Evolutionary conservation across 805 yeast species (phyloP).

Genomic region (Yamadazyma insecticola): DNA sequence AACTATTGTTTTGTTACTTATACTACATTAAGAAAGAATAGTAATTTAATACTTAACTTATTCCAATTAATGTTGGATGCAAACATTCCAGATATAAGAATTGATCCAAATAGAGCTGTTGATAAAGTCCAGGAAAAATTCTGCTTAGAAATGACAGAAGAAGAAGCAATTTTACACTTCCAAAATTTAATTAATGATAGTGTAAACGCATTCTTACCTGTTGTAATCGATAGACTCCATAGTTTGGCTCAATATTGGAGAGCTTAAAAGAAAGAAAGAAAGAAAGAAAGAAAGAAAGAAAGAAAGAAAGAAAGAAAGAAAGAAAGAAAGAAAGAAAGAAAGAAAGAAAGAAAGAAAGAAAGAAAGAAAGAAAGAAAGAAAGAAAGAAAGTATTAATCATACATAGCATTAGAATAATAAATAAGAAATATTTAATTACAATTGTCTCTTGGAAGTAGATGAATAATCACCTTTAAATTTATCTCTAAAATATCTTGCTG

Average conservation of each 20-base stretch:
- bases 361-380: not conserved
- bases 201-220: constrained; percentile 89
- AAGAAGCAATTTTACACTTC: constrained; percentile 92
- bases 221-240: constrained; percentile 91
- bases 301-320: not conserved
- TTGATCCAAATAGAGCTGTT: constrained; percentile 82
- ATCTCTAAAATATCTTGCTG: constrained; percentile 15
- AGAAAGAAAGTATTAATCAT: not conserved
- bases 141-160: constrained; percentile 89
- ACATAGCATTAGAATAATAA: no score
- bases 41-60: constrained; percentile 82
- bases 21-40: constrained; percentile 82
- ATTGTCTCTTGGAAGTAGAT: no score
- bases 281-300: not conserved
- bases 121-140: constrained; percentile 92
- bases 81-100: constrained; percentile 81
- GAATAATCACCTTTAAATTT: constrained; percentile 15
- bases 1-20: constrained; percentile 94
- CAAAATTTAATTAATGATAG: constrained; percentile 91
- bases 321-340: not conserved
- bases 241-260: constrained; percentile 98
- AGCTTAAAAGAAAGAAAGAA: no score
- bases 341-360: not conserved
- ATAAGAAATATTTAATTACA: no score
- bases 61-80: constrained; percentile 94